Conservation (phyloP, 805 yeast species). For the Pichia insulana region DNA sequence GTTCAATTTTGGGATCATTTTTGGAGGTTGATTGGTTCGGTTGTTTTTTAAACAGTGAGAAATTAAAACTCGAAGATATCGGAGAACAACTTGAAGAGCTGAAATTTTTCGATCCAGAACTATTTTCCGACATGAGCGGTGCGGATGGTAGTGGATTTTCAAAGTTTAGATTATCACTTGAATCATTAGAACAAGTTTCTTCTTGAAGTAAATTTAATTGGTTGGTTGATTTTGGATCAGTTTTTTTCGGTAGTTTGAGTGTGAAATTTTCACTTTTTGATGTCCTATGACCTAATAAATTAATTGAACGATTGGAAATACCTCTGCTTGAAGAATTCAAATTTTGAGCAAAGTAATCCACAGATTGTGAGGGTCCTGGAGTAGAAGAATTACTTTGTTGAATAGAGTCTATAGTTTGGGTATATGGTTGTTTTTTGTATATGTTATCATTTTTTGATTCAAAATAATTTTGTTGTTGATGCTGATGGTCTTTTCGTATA, state of each 20-base stretch:
- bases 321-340: not conserved
- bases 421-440: too few relatives aligned
- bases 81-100: slow-evolving; percentile 1
- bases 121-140: slow-evolving; percentile 7
- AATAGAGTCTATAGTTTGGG: too few relatives aligned
- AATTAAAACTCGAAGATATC: not conserved
- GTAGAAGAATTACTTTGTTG: not conserved
- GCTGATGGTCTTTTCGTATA: too few relatives aligned
- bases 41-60: not conserved
- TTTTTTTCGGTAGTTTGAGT: slow-evolving; percentile 3
- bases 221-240: not conserved
- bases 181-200: not conserved
- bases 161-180: not conserved
- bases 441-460: too few relatives aligned
- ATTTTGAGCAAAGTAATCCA: not conserved
- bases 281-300: slow-evolving; percentile 10
- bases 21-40: slow-evolving; percentile 6
- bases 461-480: too few relatives aligned
- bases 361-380: not conserved
- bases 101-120: not conserved
- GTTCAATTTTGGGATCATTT: slow-evolving; percentile 7
- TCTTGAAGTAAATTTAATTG: slow-evolving; percentile 6
- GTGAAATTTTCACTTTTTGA: slow-evolving; percentile 11
- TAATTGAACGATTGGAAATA: slow-evolving; percentile 3
- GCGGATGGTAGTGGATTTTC: slow-evolving; percentile 4